Conservation (phyloP, 352 stramenopile species). For the Phytophthora fragariaefolia region DNA sequence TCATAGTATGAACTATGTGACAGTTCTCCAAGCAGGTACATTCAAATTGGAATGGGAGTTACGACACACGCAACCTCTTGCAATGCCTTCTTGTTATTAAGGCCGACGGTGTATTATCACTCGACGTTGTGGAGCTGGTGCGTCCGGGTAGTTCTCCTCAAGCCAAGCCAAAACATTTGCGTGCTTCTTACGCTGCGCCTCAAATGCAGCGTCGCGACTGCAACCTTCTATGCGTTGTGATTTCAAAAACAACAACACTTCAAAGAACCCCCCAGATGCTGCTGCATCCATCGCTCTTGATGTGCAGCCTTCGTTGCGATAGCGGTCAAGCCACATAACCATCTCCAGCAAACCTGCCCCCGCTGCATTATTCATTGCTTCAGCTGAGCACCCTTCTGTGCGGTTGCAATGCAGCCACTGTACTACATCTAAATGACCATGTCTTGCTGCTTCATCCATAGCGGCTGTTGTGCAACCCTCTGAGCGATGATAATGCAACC, state of each 20-base stretch:
- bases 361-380: conserved; percentile 34
- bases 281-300: conserved; percentile 38
- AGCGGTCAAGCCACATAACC: conserved; percentile 31
- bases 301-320: conserved; percentile 33
- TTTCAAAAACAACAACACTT: conserved; percentile 34
- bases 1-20: neutral
- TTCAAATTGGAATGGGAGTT: neutral
- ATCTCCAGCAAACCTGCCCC: conserved; percentile 29
- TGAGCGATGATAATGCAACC: conserved; percentile 28
- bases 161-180: conserved; percentile 38
- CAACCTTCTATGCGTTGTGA: conserved; percentile 30
- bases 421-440: conserved; percentile 22
- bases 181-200: conserved; percentile 29
- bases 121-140: conserved; percentile 20
- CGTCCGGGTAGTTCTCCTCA: conserved; percentile 35
- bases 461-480: conserved; percentile 35
- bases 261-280: conserved; percentile 34
- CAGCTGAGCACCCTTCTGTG: conserved; percentile 26
- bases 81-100: neutral
- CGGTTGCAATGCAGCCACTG: conserved; percentile 34
- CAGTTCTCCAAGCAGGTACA: neutral
- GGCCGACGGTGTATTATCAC: conserved; percentile 9
- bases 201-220: conserved; percentile 36
- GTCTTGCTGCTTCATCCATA: conserved; percentile 32
- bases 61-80: too few relatives aligned